Evolutionary conservation across 2,329 filamentous ascomycete genomes (phyloP), one percentile per base, ranked within the genome.

Genomic region (Penicillium hordei): DNA sequence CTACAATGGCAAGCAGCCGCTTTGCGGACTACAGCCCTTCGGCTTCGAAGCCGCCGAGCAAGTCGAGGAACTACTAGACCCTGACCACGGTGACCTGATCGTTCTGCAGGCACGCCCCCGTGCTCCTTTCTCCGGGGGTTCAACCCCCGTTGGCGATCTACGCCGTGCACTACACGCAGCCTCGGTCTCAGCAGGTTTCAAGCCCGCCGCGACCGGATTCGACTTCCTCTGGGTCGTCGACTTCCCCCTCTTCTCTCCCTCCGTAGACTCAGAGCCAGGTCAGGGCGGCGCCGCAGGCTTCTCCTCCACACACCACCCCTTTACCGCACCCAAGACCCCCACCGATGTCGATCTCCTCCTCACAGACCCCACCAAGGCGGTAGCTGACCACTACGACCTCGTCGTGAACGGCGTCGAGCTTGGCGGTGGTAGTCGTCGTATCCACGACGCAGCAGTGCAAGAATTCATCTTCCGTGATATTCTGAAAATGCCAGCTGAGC

Each of bases 401-500:
- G 93, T 99, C 0, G 85, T 97, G 66, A 99, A 99, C 71, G 94
- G 94, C 4, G 86, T 96, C 5, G 94, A 99, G 75, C 83, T 99
- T 1, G 94, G 94, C 27, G 94, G 94, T 12, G 95, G 94, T 34
- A 96, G 90, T 72, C 86, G 91, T 15, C 90, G 94, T 82, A 97
- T 97, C 56, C 94, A 99, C 75, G 83, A 89, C 43, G 88, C 91
- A 0, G 81, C 84, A 0, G 82, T 97, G 65, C 94, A 99, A 71
- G 88, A 92, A 64, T 91, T 90, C 64, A 82, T 99, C 60, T 87
- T 99, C 80, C 83, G 87, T 17, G 85, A 96, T 60, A 86, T 97
- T 5, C 81, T 99, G 13, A 84, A 90, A 72, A 93, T 96, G 87
- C 82, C 81, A 10, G 78, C 86, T 6, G 80, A 85, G 57, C 84